These are phyloP conservation scores for Macrophomina phaseolina DNA, from an alignment of 2,329 filamentous ascomycete species.

Conservation along the genomic window DNA sequence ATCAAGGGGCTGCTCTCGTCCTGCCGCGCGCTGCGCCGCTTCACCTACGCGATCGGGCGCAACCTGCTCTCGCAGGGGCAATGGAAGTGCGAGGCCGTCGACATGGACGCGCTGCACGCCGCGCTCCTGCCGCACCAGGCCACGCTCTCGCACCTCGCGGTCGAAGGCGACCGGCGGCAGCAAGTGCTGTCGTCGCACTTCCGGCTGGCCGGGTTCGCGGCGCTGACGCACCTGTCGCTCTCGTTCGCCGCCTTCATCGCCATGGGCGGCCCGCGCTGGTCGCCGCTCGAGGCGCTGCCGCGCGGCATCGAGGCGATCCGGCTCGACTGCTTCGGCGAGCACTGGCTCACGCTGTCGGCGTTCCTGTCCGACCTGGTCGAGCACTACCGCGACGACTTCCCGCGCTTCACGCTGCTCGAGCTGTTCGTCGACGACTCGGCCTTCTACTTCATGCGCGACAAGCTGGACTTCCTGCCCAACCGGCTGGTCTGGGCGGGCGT, in stretches of 20 bases:
- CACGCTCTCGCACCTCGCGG: not conserved
- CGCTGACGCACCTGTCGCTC: not conserved
- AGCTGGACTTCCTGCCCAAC: slow-evolving; percentile 16
- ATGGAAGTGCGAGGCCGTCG: slow-evolving; percentile 14
- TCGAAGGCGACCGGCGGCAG: slow-evolving; percentile 10
- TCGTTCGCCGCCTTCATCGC: slow-evolving; percentile 7
- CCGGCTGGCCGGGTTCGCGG: not conserved
- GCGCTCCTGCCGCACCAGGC: not conserved
- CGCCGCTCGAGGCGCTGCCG: slow-evolving; percentile 2
- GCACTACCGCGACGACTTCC: slow-evolving; percentile 13
- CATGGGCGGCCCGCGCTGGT: slow-evolving; percentile 3
- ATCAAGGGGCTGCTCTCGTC: slow-evolving; percentile 7
- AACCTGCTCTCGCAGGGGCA: slow-evolving; percentile 1
- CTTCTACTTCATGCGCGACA: slow-evolving; percentile 18
- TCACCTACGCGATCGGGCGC: slow-evolving; percentile 11
- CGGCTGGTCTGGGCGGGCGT: slow-evolving; percentile 11
- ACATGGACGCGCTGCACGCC: slow-evolving; percentile 11
- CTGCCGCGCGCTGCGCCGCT: not conserved
- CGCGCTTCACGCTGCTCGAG: not conserved
- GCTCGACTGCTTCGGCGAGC: slow-evolving; percentile 7
- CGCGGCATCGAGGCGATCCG: not conserved
- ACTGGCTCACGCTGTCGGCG: slow-evolving; percentile 11
- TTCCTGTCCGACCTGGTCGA: slow-evolving; percentile 14
- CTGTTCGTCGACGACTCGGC: slow-evolving; percentile 14
- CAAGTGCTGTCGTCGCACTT: not conserved